These are phyloP conservation scores for Trametes versicolor DNA, from an alignment of 1,284 basidiomycete species.

Conservation along the genomic window DNA sequence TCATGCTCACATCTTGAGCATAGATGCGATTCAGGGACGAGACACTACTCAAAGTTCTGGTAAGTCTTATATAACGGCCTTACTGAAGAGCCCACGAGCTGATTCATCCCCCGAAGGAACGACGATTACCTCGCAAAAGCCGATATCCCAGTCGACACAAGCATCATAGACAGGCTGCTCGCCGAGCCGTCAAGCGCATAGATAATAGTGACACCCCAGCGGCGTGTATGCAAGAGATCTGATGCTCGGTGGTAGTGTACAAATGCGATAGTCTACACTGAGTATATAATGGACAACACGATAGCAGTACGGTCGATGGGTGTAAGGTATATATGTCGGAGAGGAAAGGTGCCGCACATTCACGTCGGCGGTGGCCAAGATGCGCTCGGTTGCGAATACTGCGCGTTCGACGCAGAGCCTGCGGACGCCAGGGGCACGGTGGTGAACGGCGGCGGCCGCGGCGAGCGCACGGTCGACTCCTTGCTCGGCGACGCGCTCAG, in stretches of 20 bases:
- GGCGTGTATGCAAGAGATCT: conserved; percentile 22
- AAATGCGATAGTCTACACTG: conserved; percentile 38
- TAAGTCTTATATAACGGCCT: conserved; percentile 35
- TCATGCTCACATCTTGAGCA: not conserved
- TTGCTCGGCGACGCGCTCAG: conserved; percentile 52
- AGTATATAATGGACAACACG: conserved; percentile 36
- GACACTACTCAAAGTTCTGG: conserved; percentile 88
- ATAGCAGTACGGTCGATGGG: conserved; percentile 33
- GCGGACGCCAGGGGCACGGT: conserved; percentile 41
- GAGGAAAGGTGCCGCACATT: not conserved
- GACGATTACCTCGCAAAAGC: conserved; percentile 77
- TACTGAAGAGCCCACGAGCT: not conserved
- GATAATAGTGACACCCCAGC: conserved; percentile 1
- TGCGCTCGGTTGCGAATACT: conserved; percentile 13
- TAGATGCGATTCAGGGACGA: conserved; percentile 85
- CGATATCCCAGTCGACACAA: conserved; percentile 65
- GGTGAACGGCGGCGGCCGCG: conserved; percentile 43
- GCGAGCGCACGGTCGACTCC: conserved; percentile 45
- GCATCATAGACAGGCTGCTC: conserved; percentile 65
- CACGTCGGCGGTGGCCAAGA: conserved; percentile 22
- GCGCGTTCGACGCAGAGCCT: conserved; percentile 26
- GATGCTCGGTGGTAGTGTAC: conserved; percentile 35
- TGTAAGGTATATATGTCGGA: conserved; percentile 20
- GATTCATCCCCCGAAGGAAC: conserved; percentile 62
- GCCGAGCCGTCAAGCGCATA: conserved; percentile 19